Conservation (phyloP, 306 rosid species). For the Cucumis sativus region DNA sequence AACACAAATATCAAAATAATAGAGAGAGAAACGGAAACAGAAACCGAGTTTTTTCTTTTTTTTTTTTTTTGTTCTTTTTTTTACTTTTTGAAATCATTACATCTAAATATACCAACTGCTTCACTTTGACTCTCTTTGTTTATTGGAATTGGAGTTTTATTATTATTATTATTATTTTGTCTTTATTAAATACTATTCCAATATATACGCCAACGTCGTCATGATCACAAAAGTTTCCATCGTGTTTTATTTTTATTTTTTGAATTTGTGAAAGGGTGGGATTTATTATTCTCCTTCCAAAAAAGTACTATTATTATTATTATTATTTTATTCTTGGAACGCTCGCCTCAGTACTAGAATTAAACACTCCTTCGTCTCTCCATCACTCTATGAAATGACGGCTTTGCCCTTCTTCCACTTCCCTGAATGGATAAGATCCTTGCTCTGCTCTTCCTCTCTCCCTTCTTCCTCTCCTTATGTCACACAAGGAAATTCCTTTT, state of each 20-base stretch:
- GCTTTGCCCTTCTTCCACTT: not conserved
- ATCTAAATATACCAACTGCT: slow-evolving; percentile 44
- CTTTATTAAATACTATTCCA: slow-evolving; percentile 14
- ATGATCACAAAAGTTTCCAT: slow-evolving; percentile 50
- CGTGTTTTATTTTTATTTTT: not conserved
- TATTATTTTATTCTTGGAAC: not conserved
- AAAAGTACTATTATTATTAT: not conserved
- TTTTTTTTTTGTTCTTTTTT: not conserved
- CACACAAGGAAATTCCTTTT: not conserved
- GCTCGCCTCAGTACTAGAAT: not conserved
- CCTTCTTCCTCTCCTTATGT: not conserved
- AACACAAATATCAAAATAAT: not conserved
- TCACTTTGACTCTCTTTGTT: slow-evolving; percentile 19
- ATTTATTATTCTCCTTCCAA: slow-evolving; percentile 10
- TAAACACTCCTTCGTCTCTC: not conserved
- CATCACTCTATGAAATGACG: not conserved
- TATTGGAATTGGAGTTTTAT: slow-evolving; percentile 2
- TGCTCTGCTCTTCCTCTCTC: not conserved
- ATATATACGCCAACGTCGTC: slow-evolving; percentile 73
- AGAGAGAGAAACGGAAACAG: not conserved
- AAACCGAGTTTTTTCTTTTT: not conserved
- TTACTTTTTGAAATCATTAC: slow-evolving; percentile 44
- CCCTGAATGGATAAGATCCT: not conserved
- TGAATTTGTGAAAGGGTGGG: not conserved
- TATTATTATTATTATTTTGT: slow-evolving; percentile 2